Base-by-base conservation (phyloP, 2,329 filamentous ascomycete genomes). In the Apiospora rasikravindrae region DNA sequence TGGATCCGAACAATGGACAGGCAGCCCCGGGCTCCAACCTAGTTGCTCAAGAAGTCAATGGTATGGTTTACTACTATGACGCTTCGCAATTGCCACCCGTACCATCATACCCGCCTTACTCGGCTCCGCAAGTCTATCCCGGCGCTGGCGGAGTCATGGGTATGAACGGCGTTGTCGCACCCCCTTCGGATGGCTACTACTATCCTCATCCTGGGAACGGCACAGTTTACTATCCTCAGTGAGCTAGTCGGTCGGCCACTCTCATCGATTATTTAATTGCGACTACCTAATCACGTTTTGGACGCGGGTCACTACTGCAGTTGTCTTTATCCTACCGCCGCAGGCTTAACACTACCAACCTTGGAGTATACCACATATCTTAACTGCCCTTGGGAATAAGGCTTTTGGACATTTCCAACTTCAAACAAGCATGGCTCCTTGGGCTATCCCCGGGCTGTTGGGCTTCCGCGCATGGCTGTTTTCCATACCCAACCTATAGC, bases 11-110 rank as follows among this genome's bases (percentile, higher is more conserved):
- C 40, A 78, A 79, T 42, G 82, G 84, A 42, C 89, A 88, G 75
- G 82, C 84, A 3, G 86, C 86, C 24, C 89, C 89, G 72, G 88
- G 92, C 26, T 78, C 85, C 24, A 88, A 86, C 74, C 81, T 90
- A 57, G 88, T 92, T 67, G 94, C 94, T 0, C 95, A 98, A 81
- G 96, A 98, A 84, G 91, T 92, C 75, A 97, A 98, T 77, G 96
- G 96, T 74, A 98, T 97, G 89, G 95, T 98, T 0, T 98, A 97
- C 82, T 99, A 98, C 81, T 95, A 95, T 78, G 93, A 97, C 79
- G 88, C 94, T 10, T 88, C 91, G n/a, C 92, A 95, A 79, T 84
- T 95, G 67, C 85, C 89, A 37, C 84, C 88, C 0, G 84, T 89
- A 74, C 80, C 84, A 68, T 77, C 81, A 26, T 89, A 88, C 75